Evolutionary conservation across 1,284 basidiomycete genomes (phyloP).

Genomic region (Sparassis latifolia): DNA sequence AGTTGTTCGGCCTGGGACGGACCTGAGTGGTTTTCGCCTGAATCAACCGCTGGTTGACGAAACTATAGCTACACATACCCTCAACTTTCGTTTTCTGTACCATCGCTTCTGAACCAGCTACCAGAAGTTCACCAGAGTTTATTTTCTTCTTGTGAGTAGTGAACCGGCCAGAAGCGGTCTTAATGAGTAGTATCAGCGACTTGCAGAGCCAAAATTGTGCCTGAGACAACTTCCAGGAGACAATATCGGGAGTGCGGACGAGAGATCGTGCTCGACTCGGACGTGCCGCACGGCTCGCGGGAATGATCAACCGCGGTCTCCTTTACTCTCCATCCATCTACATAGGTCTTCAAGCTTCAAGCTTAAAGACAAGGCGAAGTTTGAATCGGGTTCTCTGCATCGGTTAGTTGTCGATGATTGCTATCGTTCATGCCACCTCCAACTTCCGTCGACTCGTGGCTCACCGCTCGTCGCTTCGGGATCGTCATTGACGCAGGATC

Average conservation of each 20-base stretch:
- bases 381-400: no score
- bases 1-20: conserved; percentile 88
- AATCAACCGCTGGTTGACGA: background rate
- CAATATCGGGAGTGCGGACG: no score
- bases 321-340: background rate
- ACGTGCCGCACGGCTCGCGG: no score
- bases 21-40: conserved; percentile 32
- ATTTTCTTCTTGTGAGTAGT: no score
- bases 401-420: background rate
- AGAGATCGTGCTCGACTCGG: no score
- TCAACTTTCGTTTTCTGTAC: conserved; percentile 43
- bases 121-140: no score
- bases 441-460: conserved; percentile 62
- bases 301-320: no score
- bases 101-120: conserved; percentile 23
- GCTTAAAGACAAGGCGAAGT: no score
- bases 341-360: background rate
- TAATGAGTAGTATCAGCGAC: no score
- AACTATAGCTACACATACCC: conserved; percentile 22
- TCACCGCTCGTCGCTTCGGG: conserved; percentile 80
- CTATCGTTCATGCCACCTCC: conserved; percentile 61
- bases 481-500: conserved; percentile 98
- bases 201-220: no score
- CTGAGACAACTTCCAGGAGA: no score
- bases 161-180: no score